Percentiles rank a stretch among this genome's conserved stretches.
Evolutionary conservation across 2,329 filamentous ascomycete genomes (phyloP).

Genomic region (Teratosphaeria epicoccoides): DNA sequence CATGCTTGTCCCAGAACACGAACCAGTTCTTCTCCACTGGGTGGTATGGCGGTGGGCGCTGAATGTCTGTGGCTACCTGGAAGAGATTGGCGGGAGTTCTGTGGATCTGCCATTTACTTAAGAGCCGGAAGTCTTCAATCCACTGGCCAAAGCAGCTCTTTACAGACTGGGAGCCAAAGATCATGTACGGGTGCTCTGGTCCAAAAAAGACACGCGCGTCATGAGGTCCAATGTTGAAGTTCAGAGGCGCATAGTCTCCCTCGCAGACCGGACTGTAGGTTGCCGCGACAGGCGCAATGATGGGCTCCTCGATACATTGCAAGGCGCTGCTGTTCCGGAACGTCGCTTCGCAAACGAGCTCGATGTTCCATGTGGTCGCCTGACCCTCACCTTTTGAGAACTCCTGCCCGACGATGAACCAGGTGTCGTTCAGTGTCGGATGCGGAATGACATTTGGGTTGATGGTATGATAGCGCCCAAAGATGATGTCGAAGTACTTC

Average conservation of each 20-base stretch:
- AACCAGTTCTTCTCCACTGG: conserved; percentile 53
- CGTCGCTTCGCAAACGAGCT: conserved; percentile 39
- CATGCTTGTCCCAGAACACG: conserved; percentile 45
- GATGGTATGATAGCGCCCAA: conserved; percentile 33
- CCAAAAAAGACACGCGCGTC: conserved; percentile 50
- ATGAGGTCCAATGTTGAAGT: conserved; percentile 43
- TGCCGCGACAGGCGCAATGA: conserved; percentile 37
- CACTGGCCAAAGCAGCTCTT: conserved; percentile 49
- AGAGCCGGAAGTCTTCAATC: conserved; percentile 42
- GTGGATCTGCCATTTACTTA: conserved; percentile 30
- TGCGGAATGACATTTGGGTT: conserved; percentile 52
- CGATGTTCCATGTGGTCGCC: conserved; percentile 5
- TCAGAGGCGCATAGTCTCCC: conserved; percentile 34
- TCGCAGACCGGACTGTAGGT: conserved; percentile 38
- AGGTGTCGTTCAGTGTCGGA: conserved; percentile 37
- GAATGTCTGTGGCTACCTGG: conserved; percentile 39
- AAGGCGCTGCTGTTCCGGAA: conserved; percentile 36
- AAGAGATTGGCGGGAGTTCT: conserved; percentile 26
- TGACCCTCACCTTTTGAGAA: conserved; percentile 14
- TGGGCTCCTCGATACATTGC: conserved; percentile 33
- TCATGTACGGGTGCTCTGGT: conserved; percentile 38
- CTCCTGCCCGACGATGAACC: conserved; percentile 35
- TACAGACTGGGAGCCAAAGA: conserved; percentile 47
- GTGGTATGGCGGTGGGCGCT: conserved; percentile 37
- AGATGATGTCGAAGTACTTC: conserved; percentile 42